phyloP scores from a whole-genome alignment of 305 asterid genomes.

The Fraxinus angustifolia region DNA sequence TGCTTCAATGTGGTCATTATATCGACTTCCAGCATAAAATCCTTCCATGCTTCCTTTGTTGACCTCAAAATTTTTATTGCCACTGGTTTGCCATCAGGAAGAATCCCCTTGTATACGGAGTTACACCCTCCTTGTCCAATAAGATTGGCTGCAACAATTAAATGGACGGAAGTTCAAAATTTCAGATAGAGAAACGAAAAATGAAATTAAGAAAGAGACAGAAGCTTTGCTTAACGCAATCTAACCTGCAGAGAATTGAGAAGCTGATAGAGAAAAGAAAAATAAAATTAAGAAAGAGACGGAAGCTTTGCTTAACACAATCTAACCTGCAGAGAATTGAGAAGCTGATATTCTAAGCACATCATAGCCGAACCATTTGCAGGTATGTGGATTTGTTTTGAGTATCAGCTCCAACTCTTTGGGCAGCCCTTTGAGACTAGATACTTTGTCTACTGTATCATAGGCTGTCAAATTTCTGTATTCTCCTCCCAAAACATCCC shows the following conservation, averaged over 20 bases:
- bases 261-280: too few relatives aligned
- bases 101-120: conserved; percentile 68
- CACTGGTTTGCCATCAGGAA: conserved; percentile 65
- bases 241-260: too few relatives aligned
- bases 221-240: too few relatives aligned
- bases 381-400: conserved; percentile 34
- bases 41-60: conserved; percentile 58
- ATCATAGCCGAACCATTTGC: conserved; percentile 61
- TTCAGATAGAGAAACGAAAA: neutral
- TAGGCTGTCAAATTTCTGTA: neutral
- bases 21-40: conserved; percentile 65
- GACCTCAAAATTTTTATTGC: conserved; percentile 68
- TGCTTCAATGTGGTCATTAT: conserved; percentile 77
- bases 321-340: conserved; percentile 65
- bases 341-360: conserved; percentile 50
- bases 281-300: neutral
- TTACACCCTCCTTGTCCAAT: conserved; percentile 79
- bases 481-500: neutral
- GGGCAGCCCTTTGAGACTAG: conserved; percentile 34
- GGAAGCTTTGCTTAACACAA: neutral
- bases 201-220: neutral
- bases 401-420: conserved; percentile 57
- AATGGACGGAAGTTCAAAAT: neutral
- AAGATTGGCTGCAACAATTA: conserved; percentile 52
- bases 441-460: neutral